Evolutionary conservation across 2,329 filamentous ascomycete genomes (phyloP).

Genomic region (Verticillium alfalfae): DNA sequence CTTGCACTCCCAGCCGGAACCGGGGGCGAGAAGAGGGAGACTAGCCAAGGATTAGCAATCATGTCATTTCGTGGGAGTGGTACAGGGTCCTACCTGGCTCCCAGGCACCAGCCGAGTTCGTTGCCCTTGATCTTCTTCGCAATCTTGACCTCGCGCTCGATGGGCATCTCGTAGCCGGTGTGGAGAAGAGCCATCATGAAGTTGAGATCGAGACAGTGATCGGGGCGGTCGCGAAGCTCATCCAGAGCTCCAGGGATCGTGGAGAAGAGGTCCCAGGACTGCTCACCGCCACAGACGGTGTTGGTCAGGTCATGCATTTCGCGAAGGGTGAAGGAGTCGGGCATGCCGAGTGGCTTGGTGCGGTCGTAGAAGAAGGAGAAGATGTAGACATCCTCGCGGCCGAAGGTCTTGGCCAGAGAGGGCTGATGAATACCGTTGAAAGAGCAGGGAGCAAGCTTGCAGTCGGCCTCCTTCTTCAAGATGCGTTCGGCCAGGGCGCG

Average conservation of each 20-base stretch:
- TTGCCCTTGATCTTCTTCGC: conserved; percentile 98
- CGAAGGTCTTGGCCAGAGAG: conserved; percentile 84
- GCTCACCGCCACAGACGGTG: conserved; percentile 76
- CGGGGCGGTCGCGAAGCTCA: conserved; percentile 76
- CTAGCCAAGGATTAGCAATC: conserved; percentile 43
- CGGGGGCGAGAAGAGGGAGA: conserved; percentile 74
- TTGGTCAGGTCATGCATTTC: conserved; percentile 83
- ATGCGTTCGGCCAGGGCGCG: conserved; percentile 87
- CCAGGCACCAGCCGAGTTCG: conserved; percentile 95
- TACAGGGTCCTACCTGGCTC: conserved; percentile 69
- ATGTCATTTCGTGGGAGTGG: not conserved
- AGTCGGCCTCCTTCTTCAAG: conserved; percentile 78
- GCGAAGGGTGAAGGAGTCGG: conserved; percentile 88
- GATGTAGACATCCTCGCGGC: conserved; percentile 87
- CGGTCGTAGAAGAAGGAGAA: conserved; percentile 99
- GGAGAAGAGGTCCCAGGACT: conserved; percentile 74
- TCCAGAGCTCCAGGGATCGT: conserved; percentile 70
- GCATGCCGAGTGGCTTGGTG: conserved; percentile 90
- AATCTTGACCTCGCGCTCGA: conserved; percentile 93
- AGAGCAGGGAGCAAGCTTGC: conserved; percentile 84
- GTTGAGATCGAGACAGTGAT: conserved; percentile 91
- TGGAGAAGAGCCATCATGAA: conserved; percentile 93
- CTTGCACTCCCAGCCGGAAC: conserved; percentile 87
- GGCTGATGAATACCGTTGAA: conserved; percentile 98
- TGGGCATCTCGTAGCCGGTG: conserved; percentile 96